These are phyloP conservation scores for Isochrysis galbana DNA, from an alignment of 78 protist genomes.

Conservation along the genomic window DNA sequence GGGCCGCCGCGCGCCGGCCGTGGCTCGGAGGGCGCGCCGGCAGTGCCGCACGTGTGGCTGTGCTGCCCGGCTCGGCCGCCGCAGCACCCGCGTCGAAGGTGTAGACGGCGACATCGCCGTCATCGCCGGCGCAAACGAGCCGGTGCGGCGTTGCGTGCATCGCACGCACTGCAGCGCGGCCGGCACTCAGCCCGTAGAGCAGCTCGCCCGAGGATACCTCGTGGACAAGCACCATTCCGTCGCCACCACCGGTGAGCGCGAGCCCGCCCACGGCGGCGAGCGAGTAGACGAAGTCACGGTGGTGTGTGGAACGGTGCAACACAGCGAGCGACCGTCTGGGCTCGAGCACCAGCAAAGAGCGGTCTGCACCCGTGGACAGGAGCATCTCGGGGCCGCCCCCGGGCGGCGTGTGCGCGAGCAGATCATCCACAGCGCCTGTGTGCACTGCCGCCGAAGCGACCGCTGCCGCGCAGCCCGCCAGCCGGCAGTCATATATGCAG, in stretches of 20 bases:
- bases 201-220: background rate
- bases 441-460: background rate
- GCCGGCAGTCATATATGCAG: slow-evolving; percentile 4
- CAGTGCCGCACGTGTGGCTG: background rate
- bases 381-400: background rate
- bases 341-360: background rate
- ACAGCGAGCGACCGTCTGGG: background rate
- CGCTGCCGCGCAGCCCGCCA: background rate
- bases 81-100: background rate
- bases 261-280: background rate
- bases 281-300: slow-evolving; percentile 18
- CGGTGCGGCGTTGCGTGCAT: background rate
- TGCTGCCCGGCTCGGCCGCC: background rate
- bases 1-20: background rate
- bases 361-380: slow-evolving; percentile 31
- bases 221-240: slow-evolving; percentile 35
- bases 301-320: background rate
- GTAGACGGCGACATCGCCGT: background rate
- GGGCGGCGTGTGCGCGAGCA: background rate
- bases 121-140: slow-evolving; percentile 45
- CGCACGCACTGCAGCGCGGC: slow-evolving; percentile 19
- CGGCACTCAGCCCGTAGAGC: slow-evolving; percentile 33
- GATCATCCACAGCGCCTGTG: background rate
- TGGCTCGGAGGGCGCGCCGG: background rate
- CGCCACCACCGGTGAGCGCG: slow-evolving; percentile 18